Base-by-base conservation (phyloP, 2,329 filamentous ascomycete species). In the Microcyclosporella mali region DNA sequence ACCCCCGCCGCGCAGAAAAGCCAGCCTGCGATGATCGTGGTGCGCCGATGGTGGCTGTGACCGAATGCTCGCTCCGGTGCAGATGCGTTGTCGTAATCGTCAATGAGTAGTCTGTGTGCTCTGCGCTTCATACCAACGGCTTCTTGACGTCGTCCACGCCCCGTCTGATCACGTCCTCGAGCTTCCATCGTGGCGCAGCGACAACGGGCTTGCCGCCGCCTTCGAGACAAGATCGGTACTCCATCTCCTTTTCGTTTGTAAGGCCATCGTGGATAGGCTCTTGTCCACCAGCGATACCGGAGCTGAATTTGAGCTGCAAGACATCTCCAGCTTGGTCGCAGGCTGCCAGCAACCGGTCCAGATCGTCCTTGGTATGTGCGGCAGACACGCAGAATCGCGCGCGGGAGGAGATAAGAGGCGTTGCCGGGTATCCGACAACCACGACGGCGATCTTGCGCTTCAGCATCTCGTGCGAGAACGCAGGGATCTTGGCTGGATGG, bases 391-490 rank as follows among this genome's bases (percentile, higher is more conserved):
- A 98, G 78, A 98, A 95, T 36, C 92, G 85, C 38, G 88, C 92
- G 51, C 92, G 85, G 15, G 90, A 95, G 49, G 86, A 94, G 56
- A 97, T 94, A 34, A 98, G 78, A 1, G 92, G 92, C 2, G 92
- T 98, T 7, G 90, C 92, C 4, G 92, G 92, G 64, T 98, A 98
- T 40, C 90, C 92, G 49, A 98, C 92, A 34, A 98, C 87, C 30
- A 98, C 92, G 39, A 97, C 87, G 0, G 90, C 92, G 56, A 98
- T 97, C 68, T 95, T 97, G 61, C 92, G 87, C 70, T 86, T 87
- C 47, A 97, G 79, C 92, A 98, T 97, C 67, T 97, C 92, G 64
- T 95, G 92, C 37, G 88, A 95, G 68, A 98, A 98, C 46, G 92
- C 90, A 3, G 90, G 86, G 75, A 98, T 95, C 72, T 98, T 98